Percentiles rank a stretch among this genome's conserved stretches.
Conservation (phyloP, 192 early-diverging fungal species). For the Chytriomyces confervae region DNA sequence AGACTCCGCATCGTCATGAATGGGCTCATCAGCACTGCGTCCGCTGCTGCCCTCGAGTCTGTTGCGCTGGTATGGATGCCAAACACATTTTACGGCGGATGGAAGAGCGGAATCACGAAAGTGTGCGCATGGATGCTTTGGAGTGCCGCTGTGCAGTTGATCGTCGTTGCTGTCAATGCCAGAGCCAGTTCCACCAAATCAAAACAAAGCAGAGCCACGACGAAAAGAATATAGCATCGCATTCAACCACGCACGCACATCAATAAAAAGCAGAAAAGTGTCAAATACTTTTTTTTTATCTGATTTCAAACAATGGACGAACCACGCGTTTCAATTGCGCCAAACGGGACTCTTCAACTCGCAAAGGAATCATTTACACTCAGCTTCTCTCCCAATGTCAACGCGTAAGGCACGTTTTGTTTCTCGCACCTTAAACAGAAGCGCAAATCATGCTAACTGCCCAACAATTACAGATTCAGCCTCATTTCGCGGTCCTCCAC, state of each 20-base stretch:
- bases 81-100: conserved; percentile 10
- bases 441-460: no score
- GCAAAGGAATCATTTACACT: neutral
- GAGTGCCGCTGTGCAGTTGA: neutral
- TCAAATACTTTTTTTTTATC: no score
- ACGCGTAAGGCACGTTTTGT: neutral
- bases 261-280: no score
- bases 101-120: conserved; percentile 28
- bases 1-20: neutral
- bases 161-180: no score
- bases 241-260: no score
- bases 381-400: neutral
- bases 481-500: neutral
- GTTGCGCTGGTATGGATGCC: conserved; percentile 22
- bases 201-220: no score
- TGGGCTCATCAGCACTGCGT: neutral
- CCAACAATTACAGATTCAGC: neutral
- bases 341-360: neutral
- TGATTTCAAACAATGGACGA: neutral
- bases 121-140: conserved; percentile 16
- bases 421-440: neutral
- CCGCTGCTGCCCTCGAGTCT: neutral
- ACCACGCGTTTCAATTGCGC: neutral
- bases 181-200: no score
- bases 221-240: no score